Evolutionary conservation across 305 asterid species (phyloP).

Genomic region (Fraxinus albicans): DNA sequence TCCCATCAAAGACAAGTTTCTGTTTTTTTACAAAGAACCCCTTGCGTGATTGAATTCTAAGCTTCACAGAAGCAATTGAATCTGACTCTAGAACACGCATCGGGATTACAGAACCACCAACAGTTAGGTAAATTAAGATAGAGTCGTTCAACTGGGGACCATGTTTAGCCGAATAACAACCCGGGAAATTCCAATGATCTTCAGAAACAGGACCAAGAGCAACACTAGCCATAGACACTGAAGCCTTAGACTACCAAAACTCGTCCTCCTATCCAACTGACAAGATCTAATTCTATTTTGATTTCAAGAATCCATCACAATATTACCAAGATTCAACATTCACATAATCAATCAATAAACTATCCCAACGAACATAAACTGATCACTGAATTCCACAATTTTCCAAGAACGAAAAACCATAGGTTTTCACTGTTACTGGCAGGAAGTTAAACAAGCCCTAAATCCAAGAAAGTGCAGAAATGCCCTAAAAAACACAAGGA

Average conservation of each 20-base stretch:
- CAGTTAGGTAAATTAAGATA: slow-evolving; percentile 58
- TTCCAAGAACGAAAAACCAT: slow-evolving; percentile 16
- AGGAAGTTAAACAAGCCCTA: not conserved
- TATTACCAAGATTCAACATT: slow-evolving; percentile 16
- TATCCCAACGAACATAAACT: not conserved
- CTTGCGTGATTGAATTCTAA: slow-evolving; percentile 52
- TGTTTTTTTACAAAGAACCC: slow-evolving; percentile 72
- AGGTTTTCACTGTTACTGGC: slow-evolving; percentile 4
- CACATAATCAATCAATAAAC: slow-evolving; percentile 12
- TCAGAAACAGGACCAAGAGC: slow-evolving; percentile 63
- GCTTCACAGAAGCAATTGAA: slow-evolving; percentile 77
- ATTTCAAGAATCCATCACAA: slow-evolving; percentile 14
- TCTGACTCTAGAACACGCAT: slow-evolving; percentile 68
- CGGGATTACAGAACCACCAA: slow-evolving; percentile 65
- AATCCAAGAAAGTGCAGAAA: not conserved
- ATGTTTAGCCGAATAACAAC: slow-evolving; percentile 37
- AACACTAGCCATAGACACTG: slow-evolving; percentile 74
- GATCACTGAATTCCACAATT: not conserved
- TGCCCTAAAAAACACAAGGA: not conserved
- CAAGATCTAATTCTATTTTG: not conserved
- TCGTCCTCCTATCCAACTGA: slow-evolving; percentile 23
- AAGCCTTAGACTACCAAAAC: slow-evolving; percentile 29
- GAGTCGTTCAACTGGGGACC: slow-evolving; percentile 52
- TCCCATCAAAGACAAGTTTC: slow-evolving; percentile 71
- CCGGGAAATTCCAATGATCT: slow-evolving; percentile 53